A percentile compares a stretch with the other conserved stretches of the same genome.
These are phyloP conservation scores for Oidium heveae DNA, from an alignment of 2,329 filamentous ascomycete genomes.

Conservation along the genomic window DNA sequence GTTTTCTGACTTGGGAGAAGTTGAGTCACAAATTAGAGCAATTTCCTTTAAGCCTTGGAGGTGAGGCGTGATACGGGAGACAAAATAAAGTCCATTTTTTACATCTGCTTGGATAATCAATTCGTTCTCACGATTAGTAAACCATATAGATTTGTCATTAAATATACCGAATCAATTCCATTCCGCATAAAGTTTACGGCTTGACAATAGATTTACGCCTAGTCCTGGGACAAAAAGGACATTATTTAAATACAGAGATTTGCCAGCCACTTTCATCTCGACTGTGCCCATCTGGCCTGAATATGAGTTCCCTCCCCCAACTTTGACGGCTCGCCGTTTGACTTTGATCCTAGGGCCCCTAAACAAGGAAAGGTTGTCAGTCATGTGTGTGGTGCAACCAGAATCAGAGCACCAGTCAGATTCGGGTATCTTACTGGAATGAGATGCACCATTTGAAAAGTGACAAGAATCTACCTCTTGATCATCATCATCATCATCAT, in stretches of 20 bases:
- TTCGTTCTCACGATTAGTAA: not conserved
- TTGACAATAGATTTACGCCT: not conserved
- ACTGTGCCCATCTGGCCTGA: not conserved
- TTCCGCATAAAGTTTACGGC: not conserved
- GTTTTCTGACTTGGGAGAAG: not conserved
- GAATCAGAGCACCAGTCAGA: not conserved
- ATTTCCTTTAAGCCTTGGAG: not conserved
- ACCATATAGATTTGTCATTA: not conserved
- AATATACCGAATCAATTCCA: not conserved
- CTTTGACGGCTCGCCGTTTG: not conserved
- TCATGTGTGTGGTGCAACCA: not conserved
- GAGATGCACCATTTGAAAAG: not conserved
- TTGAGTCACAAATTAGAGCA: not conserved
- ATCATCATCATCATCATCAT: too few species aligned
- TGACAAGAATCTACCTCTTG: not conserved
- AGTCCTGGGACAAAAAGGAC: not conserved
- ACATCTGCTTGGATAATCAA: not conserved
- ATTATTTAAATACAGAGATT: not conserved
- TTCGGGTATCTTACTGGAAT: not conserved
- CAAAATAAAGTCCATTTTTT: not conserved
- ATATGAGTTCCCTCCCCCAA: not conserved
- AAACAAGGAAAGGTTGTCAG: not conserved
- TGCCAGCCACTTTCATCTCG: not conserved
- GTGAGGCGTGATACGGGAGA: not conserved
- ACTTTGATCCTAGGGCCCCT: not conserved